These are phyloP conservation scores for Phaeodactylum tricornutum DNA, from an alignment of 108 stramenopile genomes.

Conservation along the genomic window DNA sequence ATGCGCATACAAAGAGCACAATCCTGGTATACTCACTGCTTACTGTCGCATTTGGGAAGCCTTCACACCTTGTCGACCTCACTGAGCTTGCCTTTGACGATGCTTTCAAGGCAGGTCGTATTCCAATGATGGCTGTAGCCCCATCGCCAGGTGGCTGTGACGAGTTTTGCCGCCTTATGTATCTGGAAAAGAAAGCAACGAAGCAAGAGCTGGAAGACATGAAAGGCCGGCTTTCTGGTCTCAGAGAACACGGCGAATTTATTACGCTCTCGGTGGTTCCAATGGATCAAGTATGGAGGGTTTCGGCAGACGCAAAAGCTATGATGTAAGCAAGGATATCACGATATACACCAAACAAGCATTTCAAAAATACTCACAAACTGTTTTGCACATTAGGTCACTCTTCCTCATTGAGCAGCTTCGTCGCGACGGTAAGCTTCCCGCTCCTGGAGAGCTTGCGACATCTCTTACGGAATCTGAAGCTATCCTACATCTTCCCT, in stretches of 20 bases:
- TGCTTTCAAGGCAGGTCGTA: constrained; percentile 4
- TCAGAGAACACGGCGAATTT: constrained; percentile 23
- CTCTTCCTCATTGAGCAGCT: constrained; percentile 19
- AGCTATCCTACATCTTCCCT: no score
- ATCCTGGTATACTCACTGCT: no score
- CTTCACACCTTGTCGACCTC: constrained; percentile 20
- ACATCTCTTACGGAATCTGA: constrained; percentile 1
- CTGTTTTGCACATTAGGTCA: constrained; percentile 4
- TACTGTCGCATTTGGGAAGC: no score
- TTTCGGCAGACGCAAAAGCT: constrained; percentile 25
- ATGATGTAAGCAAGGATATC: constrained; percentile 7
- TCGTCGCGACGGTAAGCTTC: constrained; percentile 18
- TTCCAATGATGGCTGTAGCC: constrained; percentile 7
- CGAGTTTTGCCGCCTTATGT: constrained; percentile 19
- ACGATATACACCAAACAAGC: not conserved
- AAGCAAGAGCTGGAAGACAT: constrained; percentile 13
- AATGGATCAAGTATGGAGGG: constrained; percentile 20
- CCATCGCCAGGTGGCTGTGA: constrained; percentile 30
- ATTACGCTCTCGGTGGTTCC: constrained; percentile 25
- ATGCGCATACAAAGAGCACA: constrained; percentile 16
- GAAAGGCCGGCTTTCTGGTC: constrained; percentile 16
- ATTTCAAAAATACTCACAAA: not conserved
- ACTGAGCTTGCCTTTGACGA: constrained; percentile 16
- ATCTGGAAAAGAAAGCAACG: constrained; percentile 17
- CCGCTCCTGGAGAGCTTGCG: constrained; percentile 7